Conservation (phyloP, 2,329 filamentous ascomycete genomes). For the Epichloe uncinata region DNA sequence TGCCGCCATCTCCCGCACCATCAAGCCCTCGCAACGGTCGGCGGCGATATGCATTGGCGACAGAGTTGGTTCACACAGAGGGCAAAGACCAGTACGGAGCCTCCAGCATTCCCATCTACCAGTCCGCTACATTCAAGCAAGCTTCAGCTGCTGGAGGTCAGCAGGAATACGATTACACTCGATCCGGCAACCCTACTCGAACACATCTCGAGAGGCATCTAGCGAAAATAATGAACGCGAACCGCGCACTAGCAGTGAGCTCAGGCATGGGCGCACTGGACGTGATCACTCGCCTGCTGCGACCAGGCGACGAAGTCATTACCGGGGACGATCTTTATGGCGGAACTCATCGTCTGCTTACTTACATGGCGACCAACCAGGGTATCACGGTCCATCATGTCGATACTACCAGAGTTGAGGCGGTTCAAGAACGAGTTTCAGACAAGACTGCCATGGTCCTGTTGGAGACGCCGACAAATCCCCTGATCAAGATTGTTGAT, state of each 20-base stretch:
- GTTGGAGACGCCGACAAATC: conserved; percentile 93
- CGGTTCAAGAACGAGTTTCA: conserved; percentile 54
- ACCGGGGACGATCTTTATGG: conserved; percentile 96
- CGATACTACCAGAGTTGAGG: conserved; percentile 71
- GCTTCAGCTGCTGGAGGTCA: conserved; percentile 63
- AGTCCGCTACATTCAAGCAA: conserved; percentile 98
- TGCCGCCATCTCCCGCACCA: conserved; percentile 84
- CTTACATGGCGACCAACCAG: conserved; percentile 78
- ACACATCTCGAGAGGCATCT: conserved; percentile 93
- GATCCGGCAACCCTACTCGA: conserved; percentile 90
- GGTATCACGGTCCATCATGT: conserved; percentile 93
- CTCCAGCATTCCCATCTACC: conserved; percentile 94
- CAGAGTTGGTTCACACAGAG: conserved; percentile 93
- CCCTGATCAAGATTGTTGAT: conserved; percentile 95
- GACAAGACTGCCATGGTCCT: conserved; percentile 89
- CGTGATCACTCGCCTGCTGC: conserved; percentile 82
- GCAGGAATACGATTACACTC: conserved; percentile 93
- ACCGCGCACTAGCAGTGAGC: conserved; percentile 79
- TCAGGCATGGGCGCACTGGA: conserved; percentile 97
- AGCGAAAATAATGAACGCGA: conserved; percentile 97
- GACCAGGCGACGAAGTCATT: conserved; percentile 90
- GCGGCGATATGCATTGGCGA: conserved; percentile 79
- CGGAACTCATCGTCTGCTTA: conserved; percentile 84
- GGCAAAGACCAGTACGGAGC: conserved; percentile 94
- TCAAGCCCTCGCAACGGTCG: conserved; percentile 78